Conservation (phyloP, 179 eudicot genomes). For the Silene noctiflora region DNA sequence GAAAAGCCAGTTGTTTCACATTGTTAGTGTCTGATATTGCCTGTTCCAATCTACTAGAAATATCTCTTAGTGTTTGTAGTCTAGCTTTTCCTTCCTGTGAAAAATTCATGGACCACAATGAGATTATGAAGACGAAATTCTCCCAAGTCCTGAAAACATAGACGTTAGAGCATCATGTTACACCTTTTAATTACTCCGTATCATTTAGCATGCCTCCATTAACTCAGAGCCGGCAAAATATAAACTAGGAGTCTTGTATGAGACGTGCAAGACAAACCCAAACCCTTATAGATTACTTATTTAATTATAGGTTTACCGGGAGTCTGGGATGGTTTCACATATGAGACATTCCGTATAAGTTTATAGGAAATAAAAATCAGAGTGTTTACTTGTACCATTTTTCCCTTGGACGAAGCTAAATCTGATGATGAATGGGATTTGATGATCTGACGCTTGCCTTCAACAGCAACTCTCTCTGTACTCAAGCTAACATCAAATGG, state of each 20-base stretch:
- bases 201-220: neutral
- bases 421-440: conserved; percentile 33
- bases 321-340: too few species aligned
- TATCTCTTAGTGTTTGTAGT: conserved; percentile 28
- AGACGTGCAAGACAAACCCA: neutral
- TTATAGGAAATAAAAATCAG: conserved; percentile 4
- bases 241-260: neutral
- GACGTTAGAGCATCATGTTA: conserved; percentile 7
- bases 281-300: neutral
- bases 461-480: conserved; percentile 22
- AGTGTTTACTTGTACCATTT: conserved; percentile 35
- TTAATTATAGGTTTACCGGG: neutral
- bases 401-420: conserved; percentile 31
- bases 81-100: conserved; percentile 36
- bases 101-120: conserved; percentile 13
- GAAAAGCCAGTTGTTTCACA: conserved; percentile 30
- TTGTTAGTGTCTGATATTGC: conserved; percentile 28
- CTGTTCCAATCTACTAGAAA: conserved; percentile 26
- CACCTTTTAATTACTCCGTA: neutral
- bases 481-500: conserved; percentile 25
- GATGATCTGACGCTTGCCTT: conserved; percentile 17
- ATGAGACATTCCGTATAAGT: neutral
- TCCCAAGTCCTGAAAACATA: neutral
- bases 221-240: neutral
- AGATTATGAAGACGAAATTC: conserved; percentile 12